Evolutionary conservation across 148 eudicot genomes (phyloP), one percentile per base, ranked within the genome.

Genomic region (Rhododendron ovatum): DNA sequence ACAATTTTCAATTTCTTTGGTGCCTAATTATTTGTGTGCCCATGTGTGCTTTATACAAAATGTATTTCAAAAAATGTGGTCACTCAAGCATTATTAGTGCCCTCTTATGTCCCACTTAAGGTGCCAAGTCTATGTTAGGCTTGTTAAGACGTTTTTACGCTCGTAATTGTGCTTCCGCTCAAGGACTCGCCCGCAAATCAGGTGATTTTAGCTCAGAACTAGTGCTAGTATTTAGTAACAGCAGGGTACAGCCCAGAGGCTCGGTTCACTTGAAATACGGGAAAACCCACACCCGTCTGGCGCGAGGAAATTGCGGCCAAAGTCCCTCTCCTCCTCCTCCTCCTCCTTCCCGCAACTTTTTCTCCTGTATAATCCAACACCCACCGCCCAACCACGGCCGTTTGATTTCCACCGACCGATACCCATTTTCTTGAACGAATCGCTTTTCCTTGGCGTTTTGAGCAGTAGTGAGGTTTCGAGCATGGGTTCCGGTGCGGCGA

Each of bases 401-500:
- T 61, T 61, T 61, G 26, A 61, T 61, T 61, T 24, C 26, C 67
- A 5, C 7, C 57, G 57, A 59, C 9, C 67, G n/a, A 22, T 61
- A 26, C 11, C 12, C 33, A n/a, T n/a, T 26, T 67, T 26, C 74
- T 26, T 5, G n/a, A 41, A 41, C 43, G 43, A 11, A 18, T 18
- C 20, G 4, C 7, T 20, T 59, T 59, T 1, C 26, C 63, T n/a
- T 5, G 57, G 57, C 57, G 57, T 13, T 55, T 26, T 5, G 14
- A 14, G 48, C 0, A 59, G n/a, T 22, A 10, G 47, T 33, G 15
- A 35, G 65, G 53, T 4, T 33, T 20, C 41, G 63, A 53, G 24
- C 17, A 86, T 86, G 88, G 84, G 69, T 75, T 73, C 30, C 13
- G 30, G 51, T 24, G 15, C 82, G 59, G 80, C n/a, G 9, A 80